Base-by-base conservation (phyloP, 2,329 filamentous ascomycete genomes). In the Scedosporium dehoogii region DNA sequence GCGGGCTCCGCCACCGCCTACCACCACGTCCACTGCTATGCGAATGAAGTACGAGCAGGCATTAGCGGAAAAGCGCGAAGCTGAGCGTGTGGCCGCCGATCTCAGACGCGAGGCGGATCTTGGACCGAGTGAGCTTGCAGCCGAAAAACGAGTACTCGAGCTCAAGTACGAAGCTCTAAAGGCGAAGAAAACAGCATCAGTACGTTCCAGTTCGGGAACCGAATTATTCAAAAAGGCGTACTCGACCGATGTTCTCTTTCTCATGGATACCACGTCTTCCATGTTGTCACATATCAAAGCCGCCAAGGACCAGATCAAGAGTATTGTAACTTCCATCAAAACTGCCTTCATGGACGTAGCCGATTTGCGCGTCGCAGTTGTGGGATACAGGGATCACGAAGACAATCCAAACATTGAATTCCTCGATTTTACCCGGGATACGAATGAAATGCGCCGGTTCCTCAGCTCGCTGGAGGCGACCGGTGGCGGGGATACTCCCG, bases 321-420 rank as follows among this genome's bases (percentile, higher is more conserved):
- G 60, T 58, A 75, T 75, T 41, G 66, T 75, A 16, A 61, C 65
- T 2, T 73, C 74, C 6, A 71, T 75, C 60, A 67, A 67, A 14
- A 46, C 53, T 4, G 56, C 68, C 0, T 74, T 75, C 60, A 65
- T 74, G 60, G 67, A 73, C 27, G 69, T 74, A 25, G 69, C 72
- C 0, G 69, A 73, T 25, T 67, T 75, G 0, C 71, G 73, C 0
- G 67, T 75, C 1, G 72, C 71, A 0, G 70, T 76, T 1, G 73
- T 76, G 0, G 68, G 68, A 0, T 76, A 76, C 65, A 75, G 71
- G 38, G 74, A 76, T 59, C 73, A 76, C 59, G 48, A 67, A 18
- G 51, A 55, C 51, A 16, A 55, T 55, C 51, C 51, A 6, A 18
- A 68, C 55, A 65, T 71, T 21, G 62, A 73, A 61, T 69, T 69